Percentiles rank a stretch among this genome's conserved stretches.
Conservation (phyloP, 1,284 basidiomycete species). For the Leccinum pachyderme region DNA sequence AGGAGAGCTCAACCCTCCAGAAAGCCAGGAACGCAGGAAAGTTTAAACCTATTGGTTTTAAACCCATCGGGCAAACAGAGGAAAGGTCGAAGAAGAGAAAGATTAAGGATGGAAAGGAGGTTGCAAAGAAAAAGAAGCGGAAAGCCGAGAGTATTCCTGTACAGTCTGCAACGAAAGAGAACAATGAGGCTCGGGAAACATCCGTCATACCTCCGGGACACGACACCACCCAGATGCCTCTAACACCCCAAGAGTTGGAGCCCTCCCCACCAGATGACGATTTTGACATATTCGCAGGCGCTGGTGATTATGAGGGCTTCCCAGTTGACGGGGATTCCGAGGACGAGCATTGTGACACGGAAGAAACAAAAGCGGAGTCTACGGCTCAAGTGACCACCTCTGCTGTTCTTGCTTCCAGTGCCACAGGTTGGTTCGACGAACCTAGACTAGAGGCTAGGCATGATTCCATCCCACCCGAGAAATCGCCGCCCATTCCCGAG, state of each 20-base stretch:
- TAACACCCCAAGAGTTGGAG: constrained; percentile 14
- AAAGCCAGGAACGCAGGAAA: constrained; percentile 61
- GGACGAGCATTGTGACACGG: constrained; percentile 16
- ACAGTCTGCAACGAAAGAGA: constrained; percentile 28
- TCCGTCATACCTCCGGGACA: neutral
- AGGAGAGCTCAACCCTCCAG: constrained; percentile 41
- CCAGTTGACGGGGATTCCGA: constrained; percentile 55
- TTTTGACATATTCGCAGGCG: constrained; percentile 83
- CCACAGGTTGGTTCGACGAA: constrained; percentile 27
- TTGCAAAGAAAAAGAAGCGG: constrained; percentile 49
- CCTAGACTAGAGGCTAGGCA: constrained; percentile 8
- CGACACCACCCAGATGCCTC: neutral
- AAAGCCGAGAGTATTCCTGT: constrained; percentile 32
- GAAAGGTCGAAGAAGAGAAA: constrained; percentile 58
- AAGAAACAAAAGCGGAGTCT: neutral
- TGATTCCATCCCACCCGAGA: constrained; percentile 14
- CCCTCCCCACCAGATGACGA: constrained; percentile 41
- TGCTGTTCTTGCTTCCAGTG: neutral
- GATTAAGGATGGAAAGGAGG: constrained; percentile 40
- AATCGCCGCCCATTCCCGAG: constrained; percentile 13
- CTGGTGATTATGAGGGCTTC: constrained; percentile 78
- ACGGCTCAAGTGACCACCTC: neutral
- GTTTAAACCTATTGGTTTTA: constrained; percentile 80
- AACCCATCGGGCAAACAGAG: constrained; percentile 45
- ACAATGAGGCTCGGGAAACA: constrained; percentile 22